These are phyloP conservation scores for Hypoxylon sp. DNA, from an alignment of 2,329 filamentous ascomycete genomes.

Conservation along the genomic window DNA sequence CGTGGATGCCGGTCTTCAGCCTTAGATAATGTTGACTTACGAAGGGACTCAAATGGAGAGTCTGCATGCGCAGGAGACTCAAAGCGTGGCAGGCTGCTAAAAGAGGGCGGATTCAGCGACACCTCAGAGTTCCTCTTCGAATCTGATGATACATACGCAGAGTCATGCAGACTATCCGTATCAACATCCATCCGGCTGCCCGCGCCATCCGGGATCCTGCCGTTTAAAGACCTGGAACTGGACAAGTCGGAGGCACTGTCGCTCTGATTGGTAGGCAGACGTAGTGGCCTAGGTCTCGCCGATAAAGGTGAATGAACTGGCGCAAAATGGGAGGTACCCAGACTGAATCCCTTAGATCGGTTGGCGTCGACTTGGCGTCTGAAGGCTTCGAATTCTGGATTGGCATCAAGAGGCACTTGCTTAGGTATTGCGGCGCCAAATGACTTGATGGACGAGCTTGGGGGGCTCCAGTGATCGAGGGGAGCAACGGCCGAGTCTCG, in stretches of 20 bases:
- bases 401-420: conserved; percentile 79
- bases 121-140: conserved; percentile 68
- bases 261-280: conserved; percentile 66
- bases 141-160: conserved; percentile 68
- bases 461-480: conserved; percentile 81
- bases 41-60: conserved; percentile 54
- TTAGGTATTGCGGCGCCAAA: conserved; percentile 78
- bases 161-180: conserved; percentile 64
- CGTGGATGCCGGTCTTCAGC: conserved; percentile 68
- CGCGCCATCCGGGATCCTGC: conserved; percentile 43
- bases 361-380: conserved; percentile 79
- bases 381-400: conserved; percentile 87
- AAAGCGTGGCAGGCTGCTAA: conserved; percentile 61
- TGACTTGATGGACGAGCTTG: conserved; percentile 78
- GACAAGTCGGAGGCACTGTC: conserved; percentile 59
- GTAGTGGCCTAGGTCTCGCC: conserved; percentile 61
- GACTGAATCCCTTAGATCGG: conserved; percentile 63
- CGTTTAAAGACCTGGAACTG: conserved; percentile 43
- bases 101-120: conserved; percentile 60
- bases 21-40: conserved; percentile 57
- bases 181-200: conserved; percentile 61
- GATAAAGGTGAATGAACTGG: conserved; percentile 52
- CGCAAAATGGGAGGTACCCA: conserved; percentile 64
- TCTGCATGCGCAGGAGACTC: conserved; percentile 62
- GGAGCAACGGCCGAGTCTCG: conserved; percentile 75